A percentile compares a stretch with the other conserved stretches of the same genome.
These are phyloP conservation scores for Fusarium gaditjirri DNA, from an alignment of 2,329 filamentous ascomycete genomes.

Conservation along the genomic window DNA sequence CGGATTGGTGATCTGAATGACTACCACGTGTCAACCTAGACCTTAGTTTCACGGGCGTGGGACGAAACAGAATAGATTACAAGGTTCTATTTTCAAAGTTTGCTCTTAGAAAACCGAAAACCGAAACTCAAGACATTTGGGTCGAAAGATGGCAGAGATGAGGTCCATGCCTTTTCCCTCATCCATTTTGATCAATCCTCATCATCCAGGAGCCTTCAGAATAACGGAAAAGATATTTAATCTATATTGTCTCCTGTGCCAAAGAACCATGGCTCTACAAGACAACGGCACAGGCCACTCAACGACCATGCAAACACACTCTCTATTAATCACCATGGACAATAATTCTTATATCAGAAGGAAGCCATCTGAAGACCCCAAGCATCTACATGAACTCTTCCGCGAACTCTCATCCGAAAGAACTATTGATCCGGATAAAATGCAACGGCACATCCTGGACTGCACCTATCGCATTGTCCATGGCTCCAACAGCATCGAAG, in stretches of 20 bases:
- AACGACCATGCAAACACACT: neutral
- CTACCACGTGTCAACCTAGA: rapidly evolving
- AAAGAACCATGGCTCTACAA: neutral
- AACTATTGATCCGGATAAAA: neutral
- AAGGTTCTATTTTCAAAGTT: neutral
- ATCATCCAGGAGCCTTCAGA: neutral
- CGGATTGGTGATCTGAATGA: constrained; percentile 9
- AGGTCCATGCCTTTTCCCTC: neutral
- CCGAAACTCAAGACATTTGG: too few relatives aligned
- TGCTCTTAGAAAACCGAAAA: too few relatives aligned
- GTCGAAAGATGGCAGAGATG: too few relatives aligned
- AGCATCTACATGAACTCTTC: neutral
- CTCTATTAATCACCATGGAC: neutral
- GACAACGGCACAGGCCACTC: too few relatives aligned
- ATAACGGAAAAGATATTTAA: neutral
- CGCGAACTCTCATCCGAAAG: neutral
- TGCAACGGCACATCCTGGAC: neutral
- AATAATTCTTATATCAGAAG: neutral
- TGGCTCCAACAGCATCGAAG: constrained; percentile 23
- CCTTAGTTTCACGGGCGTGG: neutral
- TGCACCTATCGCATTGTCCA: neutral
- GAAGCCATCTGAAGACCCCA: neutral
- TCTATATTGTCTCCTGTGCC: neutral
- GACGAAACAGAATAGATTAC: neutral
- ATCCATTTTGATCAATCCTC: neutral